These are phyloP conservation scores for Ophiocordyceps camponoti-saundersi DNA, from an alignment of 2,329 filamentous ascomycete genomes.

Conservation along the genomic window DNA sequence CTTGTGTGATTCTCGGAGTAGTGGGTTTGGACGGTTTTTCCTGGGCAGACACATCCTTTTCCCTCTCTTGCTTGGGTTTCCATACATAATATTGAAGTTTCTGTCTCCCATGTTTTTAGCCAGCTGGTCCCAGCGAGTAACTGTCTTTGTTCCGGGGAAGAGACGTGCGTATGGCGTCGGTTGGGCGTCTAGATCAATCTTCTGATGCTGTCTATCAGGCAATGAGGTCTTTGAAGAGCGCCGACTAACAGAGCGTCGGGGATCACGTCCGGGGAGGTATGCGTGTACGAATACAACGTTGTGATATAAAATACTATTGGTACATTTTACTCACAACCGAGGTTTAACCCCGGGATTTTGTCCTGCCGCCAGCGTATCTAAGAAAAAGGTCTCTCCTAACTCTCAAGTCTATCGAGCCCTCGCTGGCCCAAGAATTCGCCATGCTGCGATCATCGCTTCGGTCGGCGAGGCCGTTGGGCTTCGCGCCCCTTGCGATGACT, in stretches of 20 bases:
- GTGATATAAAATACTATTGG: too few species aligned
- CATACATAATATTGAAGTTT: conserved; percentile 5
- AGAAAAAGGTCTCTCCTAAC: conserved; percentile 4
- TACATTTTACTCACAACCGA: conserved; percentile 10
- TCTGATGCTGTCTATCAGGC: neutral
- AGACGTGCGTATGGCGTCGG: too few species aligned
- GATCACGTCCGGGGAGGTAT: too few species aligned
- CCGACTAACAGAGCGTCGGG: neutral
- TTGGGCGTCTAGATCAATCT: neutral
- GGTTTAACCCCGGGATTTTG: conserved; percentile 27
- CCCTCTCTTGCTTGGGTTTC: conserved; percentile 5
- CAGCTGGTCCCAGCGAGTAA: neutral
- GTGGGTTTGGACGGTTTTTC: conserved; percentile 17
- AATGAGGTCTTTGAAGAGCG: neutral
- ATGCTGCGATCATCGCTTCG: conserved; percentile 56
- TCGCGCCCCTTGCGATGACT: conserved; percentile 33
- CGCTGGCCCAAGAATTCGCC: conserved; percentile 31
- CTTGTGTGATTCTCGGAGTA: conserved; percentile 23
- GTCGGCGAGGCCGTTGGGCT: conserved; percentile 42
- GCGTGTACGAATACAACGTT: too few species aligned
- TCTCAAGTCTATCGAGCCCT: conserved; percentile 8
- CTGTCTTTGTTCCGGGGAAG: neutral
- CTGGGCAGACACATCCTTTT: conserved; percentile 19
- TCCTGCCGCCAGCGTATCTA: conserved; percentile 9
- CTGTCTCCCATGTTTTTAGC: neutral